Conservation (phyloP, 768 basidiomycete species). For the Tulasnella sp. region DNA sequence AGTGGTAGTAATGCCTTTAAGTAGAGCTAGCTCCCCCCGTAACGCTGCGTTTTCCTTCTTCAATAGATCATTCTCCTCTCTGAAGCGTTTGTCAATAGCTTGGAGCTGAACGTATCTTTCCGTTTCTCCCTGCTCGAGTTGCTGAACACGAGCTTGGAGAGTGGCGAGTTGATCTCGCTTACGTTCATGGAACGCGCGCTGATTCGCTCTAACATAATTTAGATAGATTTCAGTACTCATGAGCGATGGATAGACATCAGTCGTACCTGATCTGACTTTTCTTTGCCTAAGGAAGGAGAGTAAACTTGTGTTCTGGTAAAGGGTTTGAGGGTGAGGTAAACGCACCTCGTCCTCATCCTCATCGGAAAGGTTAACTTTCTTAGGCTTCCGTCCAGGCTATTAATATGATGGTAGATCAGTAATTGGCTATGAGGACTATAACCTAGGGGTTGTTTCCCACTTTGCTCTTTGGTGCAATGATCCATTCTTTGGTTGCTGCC, state of each 20-base stretch:
- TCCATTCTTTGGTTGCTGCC: constrained; percentile 84
- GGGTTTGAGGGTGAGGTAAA: neutral
- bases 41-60: constrained; percentile 55
- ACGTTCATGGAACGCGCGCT: constrained; percentile 81
- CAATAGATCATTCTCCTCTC: constrained; percentile 75
- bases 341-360: constrained; percentile 29
- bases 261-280: constrained; percentile 33
- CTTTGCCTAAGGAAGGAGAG: constrained; percentile 6
- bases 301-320: neutral
- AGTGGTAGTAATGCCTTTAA: constrained; percentile 15
- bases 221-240: constrained; percentile 19
- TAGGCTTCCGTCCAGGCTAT: constrained; percentile 71
- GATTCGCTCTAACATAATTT: constrained; percentile 51
- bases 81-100: constrained; percentile 68
- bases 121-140: constrained; percentile 84
- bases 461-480: constrained; percentile 75
- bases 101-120: constrained; percentile 80
- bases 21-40: constrained; percentile 32
- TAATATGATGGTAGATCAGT: neutral
- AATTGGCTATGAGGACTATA: neutral
- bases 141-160: constrained; percentile 72
- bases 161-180: constrained; percentile 83
- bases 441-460: neutral
- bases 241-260: constrained; percentile 45
- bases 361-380: constrained; percentile 44